Evolutionary conservation across 2,329 filamentous ascomycete genomes (phyloP), one percentile per base, ranked within the genome.

Genomic region (Plectosphaerella cucumerina): DNA sequence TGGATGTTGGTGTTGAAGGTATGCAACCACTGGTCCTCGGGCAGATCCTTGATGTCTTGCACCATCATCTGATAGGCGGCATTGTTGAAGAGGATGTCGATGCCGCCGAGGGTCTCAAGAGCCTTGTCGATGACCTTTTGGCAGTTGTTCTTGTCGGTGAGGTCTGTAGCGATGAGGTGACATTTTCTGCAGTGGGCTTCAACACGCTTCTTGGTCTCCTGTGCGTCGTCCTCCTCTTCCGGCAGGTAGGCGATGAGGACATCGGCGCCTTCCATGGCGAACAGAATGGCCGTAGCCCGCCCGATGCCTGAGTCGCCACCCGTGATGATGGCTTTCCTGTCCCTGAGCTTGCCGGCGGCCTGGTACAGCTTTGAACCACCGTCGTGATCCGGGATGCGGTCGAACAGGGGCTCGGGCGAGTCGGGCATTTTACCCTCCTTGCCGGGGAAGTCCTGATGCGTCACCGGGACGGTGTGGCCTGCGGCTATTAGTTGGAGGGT

Each of bases 1-100:
- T 93, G 86, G 61, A 94, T 91, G 71, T 94, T 95, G 45, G 84
- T 89, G 68, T 90, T 77, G 70, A 95, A 93, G 0, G 88, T 93
- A 53, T 84, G 75, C 48, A 85, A 60, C 89, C 88, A 94, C 71
- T 94, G 89, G 5, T 90, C 86, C 80, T 91, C 87, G 22, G 79
- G 69, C 1, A 94, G 70, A 43, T 91, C 86, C 42, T 75, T 72
- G 65, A 93, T 93, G 57, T 87, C 81, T 51, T 85, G 73, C 22
- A 82, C 72, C 79, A 89, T 85, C 78, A 88, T 87, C 51, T 68
- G 65, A 51, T 69, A 89, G 0, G 86, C 86, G 35, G 85, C 83
- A 60, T 91, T 92, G 69, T 91, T 84, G 60, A 86, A 81, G 8
- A 90, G 68, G 35, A 93, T 88, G 61, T 93, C 86, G 52, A 95